Percentiles rank a stretch among this genome's conserved stretches.
These are phyloP conservation scores for Blastocladiella britannica DNA, from an alignment of 192 early-diverging fungal species.

Conservation along the genomic window DNA sequence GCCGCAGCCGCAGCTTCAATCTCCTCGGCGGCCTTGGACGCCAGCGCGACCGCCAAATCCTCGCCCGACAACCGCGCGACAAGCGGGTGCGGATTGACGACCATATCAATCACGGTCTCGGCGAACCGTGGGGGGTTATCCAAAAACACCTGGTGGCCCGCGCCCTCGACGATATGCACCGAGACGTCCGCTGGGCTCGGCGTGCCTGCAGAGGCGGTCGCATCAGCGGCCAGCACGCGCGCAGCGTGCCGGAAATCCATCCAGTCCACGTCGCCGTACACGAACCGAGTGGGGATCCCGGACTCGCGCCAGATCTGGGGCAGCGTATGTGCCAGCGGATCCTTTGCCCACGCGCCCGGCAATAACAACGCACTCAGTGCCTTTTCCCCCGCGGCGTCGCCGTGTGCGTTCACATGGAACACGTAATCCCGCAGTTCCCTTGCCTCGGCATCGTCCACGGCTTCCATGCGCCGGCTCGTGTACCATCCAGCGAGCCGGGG, in stretches of 20 bases:
- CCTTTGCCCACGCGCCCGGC: slow-evolving; percentile 64
- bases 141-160: slow-evolving; percentile 71
- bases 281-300: slow-evolving; percentile 55
- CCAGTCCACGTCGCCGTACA: slow-evolving; percentile 73
- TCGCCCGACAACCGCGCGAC: too few relatives aligned
- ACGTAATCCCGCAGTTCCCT: slow-evolving; percentile 54
- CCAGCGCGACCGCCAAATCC: too few relatives aligned
- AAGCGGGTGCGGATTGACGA: too few relatives aligned
- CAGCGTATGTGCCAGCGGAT: slow-evolving; percentile 47
- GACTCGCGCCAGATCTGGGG: slow-evolving; percentile 15
- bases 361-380: slow-evolving; percentile 50
- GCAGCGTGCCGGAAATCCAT: slow-evolving; percentile 63
- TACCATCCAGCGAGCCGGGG: slow-evolving; percentile 28
- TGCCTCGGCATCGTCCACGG: slow-evolving; percentile 43
- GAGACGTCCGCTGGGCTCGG: neutral
- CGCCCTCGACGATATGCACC: slow-evolving; percentile 3
- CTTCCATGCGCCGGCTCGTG: slow-evolving; percentile 36
- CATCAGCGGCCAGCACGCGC: slow-evolving; percentile 10
- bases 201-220: neutral
- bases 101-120: slow-evolving; percentile 26
- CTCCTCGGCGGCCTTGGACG: too few relatives aligned
- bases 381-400: slow-evolving; percentile 62
- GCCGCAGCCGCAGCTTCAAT: too few relatives aligned
- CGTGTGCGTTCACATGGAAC: slow-evolving; percentile 48
- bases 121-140: slow-evolving; percentile 65